Evolutionary conservation across 345 rosid species (phyloP).

Genomic region (Rhodamnia rubescens): DNA sequence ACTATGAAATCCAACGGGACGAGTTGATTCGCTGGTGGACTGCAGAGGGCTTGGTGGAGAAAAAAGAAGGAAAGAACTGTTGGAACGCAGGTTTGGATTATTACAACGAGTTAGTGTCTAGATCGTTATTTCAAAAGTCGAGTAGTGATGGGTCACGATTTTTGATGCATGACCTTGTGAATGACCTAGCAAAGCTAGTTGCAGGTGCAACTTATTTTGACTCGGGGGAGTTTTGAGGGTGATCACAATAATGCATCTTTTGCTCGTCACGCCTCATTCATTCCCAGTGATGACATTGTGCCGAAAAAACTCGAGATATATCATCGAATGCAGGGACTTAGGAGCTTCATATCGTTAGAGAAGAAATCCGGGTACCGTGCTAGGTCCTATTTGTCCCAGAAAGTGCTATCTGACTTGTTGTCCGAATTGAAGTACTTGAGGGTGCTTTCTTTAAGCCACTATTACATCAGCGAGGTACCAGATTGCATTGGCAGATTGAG

Average conservation of each 20-base stretch:
- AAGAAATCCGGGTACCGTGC: not conserved
- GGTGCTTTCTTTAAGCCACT: not conserved
- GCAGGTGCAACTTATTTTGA: not conserved
- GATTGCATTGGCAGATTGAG: not conserved
- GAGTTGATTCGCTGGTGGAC: not conserved
- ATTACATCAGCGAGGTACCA: fast-evolving
- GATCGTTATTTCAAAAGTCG: not conserved
- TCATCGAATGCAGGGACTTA: not conserved
- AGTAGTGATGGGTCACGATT: not conserved
- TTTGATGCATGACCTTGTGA: not conserved
- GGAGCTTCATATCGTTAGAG: not conserved
- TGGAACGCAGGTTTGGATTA: not conserved
- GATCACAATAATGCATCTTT: not conserved
- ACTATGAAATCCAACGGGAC: not conserved
- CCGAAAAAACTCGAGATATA: not conserved
- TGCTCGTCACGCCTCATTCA: not conserved
- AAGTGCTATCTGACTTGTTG: not conserved
- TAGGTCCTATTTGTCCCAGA: not conserved
- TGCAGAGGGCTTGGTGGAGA: not conserved
- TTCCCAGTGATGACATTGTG: fast-evolving
- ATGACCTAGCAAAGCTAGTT: not conserved
- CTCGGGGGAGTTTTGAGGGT: not conserved
- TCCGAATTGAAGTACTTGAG: not conserved
- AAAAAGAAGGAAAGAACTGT: not conserved
- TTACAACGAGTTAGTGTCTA: not conserved